phyloP scores from a whole-genome alignment of 352 stramenopile species.

The Phytopythium montanum region DNA sequence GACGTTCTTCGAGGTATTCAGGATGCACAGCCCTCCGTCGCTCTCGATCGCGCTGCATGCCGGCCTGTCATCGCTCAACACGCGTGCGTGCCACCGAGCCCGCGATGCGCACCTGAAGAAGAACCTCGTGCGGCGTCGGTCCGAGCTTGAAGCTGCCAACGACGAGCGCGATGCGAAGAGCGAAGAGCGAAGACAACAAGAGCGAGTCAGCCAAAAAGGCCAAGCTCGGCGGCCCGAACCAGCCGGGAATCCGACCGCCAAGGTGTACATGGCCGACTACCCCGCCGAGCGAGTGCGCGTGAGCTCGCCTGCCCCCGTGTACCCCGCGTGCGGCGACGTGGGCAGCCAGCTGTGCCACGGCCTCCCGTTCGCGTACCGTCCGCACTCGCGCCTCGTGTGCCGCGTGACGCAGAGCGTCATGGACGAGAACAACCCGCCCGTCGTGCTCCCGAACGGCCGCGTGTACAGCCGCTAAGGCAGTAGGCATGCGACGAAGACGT shows the following conservation, averaged over 20 bases:
- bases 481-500: not conserved
- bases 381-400: slow-evolving; percentile 81
- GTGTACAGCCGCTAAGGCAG: slow-evolving; percentile 73
- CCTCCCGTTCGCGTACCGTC: slow-evolving; percentile 75
- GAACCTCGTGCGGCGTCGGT: slow-evolving; percentile 23
- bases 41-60: slow-evolving; percentile 64
- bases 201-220: slow-evolving; percentile 38
- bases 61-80: slow-evolving; percentile 73
- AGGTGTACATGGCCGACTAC: not conserved
- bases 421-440: slow-evolving; percentile 81
- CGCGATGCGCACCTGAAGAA: slow-evolving; percentile 35
- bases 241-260: not conserved
- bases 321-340: slow-evolving; percentile 70
- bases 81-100: slow-evolving; percentile 54
- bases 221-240: slow-evolving; percentile 22
- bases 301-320: slow-evolving; percentile 39
- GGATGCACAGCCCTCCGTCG: slow-evolving; percentile 60
- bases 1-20: slow-evolving; percentile 68
- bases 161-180: slow-evolving; percentile 14
- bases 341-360: slow-evolving; percentile 49
- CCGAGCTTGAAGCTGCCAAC: slow-evolving; percentile 14
- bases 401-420: slow-evolving; percentile 77
- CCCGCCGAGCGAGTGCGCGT: slow-evolving; percentile 1
- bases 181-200: slow-evolving; percentile 17
- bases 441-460: slow-evolving; percentile 78